phyloP scores from a whole-genome alignment of 2,329 filamentous ascomycete genomes.

The Westerdykella ornata region DNA sequence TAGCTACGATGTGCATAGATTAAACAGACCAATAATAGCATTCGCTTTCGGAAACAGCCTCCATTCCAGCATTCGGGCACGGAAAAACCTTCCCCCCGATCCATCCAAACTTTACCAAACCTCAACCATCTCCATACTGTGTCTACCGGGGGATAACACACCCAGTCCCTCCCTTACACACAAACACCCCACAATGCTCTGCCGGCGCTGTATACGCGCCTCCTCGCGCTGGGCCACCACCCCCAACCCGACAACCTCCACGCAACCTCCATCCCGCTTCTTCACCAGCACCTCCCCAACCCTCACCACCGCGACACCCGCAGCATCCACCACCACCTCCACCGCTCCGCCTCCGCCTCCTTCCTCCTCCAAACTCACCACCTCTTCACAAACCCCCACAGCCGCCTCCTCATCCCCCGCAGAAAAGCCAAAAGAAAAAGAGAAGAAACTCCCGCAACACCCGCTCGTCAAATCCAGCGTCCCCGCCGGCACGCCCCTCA shows the following conservation, averaged over 20 bases:
- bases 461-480: conserved; percentile 44
- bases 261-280: conserved; percentile 19
- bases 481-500: conserved; percentile 61
- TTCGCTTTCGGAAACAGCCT: no score
- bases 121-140: conserved; percentile 1
- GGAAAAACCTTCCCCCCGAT: neutral
- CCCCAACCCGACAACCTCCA: conserved; percentile 1
- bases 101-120: conserved; percentile 6
- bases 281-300: conserved; percentile 20
- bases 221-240: conserved; percentile 19
- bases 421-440: conserved; percentile 19
- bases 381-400: no score
- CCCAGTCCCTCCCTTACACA: conserved; percentile 1
- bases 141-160: neutral
- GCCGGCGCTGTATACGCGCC: conserved; percentile 34
- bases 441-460: conserved; percentile 21
- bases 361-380: conserved; percentile 34
- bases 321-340: conserved; percentile 19
- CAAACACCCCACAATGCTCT: conserved; percentile 32
- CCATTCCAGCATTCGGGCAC: neutral
- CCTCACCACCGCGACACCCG: conserved; percentile 22
- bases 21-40: no score
- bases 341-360: conserved; percentile 39
- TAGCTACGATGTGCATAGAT: no score
- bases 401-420: conserved; percentile 12